Conservation (phyloP, 208 protist species). For the Leishmania gerbilli region DNA sequence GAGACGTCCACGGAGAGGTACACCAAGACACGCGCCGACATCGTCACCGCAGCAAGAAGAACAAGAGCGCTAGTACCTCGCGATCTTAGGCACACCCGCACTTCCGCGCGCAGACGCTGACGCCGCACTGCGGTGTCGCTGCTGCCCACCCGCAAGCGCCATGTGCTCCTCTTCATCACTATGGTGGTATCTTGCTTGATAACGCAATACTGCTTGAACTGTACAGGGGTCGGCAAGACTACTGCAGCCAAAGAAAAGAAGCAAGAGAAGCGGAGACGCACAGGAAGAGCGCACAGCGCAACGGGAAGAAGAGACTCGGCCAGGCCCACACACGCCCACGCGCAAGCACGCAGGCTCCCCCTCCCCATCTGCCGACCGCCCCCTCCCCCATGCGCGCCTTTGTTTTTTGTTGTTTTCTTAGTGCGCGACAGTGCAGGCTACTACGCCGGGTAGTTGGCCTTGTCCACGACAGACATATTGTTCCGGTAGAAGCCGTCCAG, state of each 20-base stretch:
- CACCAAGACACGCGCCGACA: neutral
- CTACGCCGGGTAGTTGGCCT: constrained; percentile 31
- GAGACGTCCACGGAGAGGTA: neutral
- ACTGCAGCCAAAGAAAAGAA: neutral
- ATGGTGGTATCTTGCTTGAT: neutral
- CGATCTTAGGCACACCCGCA: neutral
- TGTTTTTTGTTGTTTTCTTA: neutral
- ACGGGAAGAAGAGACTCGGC: neutral
- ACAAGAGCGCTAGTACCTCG: neutral
- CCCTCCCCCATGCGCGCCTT: neutral
- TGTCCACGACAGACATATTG: constrained; percentile 43
- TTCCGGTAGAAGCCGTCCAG: constrained; percentile 60
- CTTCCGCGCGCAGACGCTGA: neutral
- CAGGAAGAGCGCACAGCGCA: neutral
- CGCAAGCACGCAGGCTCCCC: neutral
- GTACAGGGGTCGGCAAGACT: neutral
- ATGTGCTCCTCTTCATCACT: neutral
- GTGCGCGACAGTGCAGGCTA: neutral
- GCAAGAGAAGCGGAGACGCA: neutral
- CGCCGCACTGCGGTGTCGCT: neutral
- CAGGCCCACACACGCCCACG: neutral
- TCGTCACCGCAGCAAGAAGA: neutral
- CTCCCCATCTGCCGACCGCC: neutral
- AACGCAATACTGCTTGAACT: neutral
- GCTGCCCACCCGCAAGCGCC: neutral